Conservation (phyloP, 176 grass and related monocot species). For the Carex kokanica region DNA sequence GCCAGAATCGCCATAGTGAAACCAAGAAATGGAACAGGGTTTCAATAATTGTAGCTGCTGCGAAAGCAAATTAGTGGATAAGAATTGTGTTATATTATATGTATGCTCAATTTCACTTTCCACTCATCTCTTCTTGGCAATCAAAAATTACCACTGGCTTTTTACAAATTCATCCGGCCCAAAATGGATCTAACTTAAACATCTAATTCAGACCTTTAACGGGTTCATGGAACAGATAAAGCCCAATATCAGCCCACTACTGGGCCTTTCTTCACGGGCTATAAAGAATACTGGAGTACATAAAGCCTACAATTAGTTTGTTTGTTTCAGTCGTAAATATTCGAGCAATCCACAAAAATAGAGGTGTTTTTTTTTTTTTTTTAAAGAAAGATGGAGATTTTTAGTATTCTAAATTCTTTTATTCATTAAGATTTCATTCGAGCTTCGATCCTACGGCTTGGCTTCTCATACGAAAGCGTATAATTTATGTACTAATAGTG, state of each 20-base stretch:
- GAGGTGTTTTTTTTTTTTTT: background rate
- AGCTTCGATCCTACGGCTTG: too few species aligned
- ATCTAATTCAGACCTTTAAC: background rate
- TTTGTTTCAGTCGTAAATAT: background rate
- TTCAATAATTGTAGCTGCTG: background rate
- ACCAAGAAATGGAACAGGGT: background rate
- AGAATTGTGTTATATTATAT: background rate
- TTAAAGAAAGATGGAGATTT: background rate
- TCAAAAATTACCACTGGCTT: background rate
- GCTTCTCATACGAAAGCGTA: background rate
- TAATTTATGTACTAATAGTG: too few species aligned
- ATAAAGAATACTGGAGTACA: background rate
- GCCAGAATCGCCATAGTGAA: constrained; percentile 2
- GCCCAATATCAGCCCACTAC: background rate
- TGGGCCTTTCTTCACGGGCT: background rate
- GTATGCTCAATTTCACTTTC: background rate
- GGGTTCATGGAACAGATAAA: background rate
- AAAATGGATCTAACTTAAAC: background rate
- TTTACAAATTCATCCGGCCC: background rate
- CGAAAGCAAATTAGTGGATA: background rate
- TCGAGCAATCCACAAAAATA: background rate
- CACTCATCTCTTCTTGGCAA: background rate
- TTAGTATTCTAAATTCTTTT: too few species aligned
- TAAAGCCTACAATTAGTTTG: background rate
- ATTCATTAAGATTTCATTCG: too few species aligned